Conservation (phyloP, 2,329 filamentous ascomycete species). For the Domatiomyces globalis region DNA sequence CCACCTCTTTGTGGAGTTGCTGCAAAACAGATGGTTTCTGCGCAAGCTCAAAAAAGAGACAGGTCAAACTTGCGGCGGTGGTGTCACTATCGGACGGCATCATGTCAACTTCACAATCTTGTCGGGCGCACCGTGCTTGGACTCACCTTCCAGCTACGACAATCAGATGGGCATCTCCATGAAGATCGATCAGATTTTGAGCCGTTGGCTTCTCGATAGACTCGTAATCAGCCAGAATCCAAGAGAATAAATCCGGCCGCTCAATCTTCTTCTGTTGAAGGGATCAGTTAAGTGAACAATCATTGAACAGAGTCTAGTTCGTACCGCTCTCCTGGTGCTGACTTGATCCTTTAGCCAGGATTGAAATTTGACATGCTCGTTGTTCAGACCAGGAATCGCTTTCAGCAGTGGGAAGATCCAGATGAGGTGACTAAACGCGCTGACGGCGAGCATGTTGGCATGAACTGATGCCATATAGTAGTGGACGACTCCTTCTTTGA, state of each 20-base stretch:
- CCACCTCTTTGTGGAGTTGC: background rate
- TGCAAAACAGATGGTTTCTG: constrained; percentile 10
- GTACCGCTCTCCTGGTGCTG: background rate
- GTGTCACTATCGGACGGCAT: constrained; percentile 27
- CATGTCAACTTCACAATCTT: constrained; percentile 4
- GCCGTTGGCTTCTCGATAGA: background rate
- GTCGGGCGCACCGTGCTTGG: background rate
- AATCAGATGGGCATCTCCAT: constrained; percentile 21
- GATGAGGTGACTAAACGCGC: constrained; percentile 9
- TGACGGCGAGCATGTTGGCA: constrained; percentile 16
- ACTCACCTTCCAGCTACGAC: constrained; percentile 19
- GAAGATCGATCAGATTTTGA: constrained; percentile 4
- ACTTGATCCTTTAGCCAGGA: background rate
- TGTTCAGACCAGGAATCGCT: constrained; percentile 21
- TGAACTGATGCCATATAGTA: constrained; percentile 27
- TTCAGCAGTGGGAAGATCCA: constrained; percentile 16
- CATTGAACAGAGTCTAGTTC: background rate
- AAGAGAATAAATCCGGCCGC: background rate
- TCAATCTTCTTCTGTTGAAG: background rate
- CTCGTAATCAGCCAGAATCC: background rate
- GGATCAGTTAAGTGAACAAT: background rate
- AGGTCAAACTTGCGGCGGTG: constrained; percentile 27
- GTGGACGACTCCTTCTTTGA: constrained; percentile 20
- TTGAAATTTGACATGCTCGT: background rate
- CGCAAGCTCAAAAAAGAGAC: constrained; percentile 29